These are phyloP conservation scores for Hyphochytrium catenoides DNA, from an alignment of 352 stramenopile species.

Conservation along the genomic window DNA sequence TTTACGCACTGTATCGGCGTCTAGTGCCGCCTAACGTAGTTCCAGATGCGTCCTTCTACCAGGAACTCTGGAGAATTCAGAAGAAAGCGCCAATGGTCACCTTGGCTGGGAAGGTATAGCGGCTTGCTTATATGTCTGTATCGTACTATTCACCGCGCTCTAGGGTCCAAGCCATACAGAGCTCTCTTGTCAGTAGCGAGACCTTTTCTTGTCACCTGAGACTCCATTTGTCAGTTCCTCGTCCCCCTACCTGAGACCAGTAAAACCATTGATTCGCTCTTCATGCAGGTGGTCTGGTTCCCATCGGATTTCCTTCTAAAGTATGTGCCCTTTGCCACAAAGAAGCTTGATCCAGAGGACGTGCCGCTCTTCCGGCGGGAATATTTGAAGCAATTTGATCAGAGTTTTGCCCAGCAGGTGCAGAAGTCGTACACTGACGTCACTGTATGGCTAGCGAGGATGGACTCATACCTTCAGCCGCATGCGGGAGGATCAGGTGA, in stretches of 20 bases:
- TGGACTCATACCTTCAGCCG: constrained; percentile 62
- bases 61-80: constrained; percentile 64
- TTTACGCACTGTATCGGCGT: constrained; percentile 66
- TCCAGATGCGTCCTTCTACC: constrained; percentile 65
- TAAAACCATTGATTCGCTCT: too few relatives aligned
- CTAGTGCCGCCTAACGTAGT: constrained; percentile 50
- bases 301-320: constrained; percentile 60
- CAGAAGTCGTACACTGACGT: constrained; percentile 49
- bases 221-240: too few relatives aligned
- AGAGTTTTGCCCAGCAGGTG: constrained; percentile 43
- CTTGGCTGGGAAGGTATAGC: constrained; percentile 2
- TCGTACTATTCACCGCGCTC: too few relatives aligned
- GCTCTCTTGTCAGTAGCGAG: too few relatives aligned
- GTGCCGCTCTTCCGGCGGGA: constrained; percentile 43
- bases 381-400: constrained; percentile 34
- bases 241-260: too few relatives aligned
- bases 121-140: too few relatives aligned
- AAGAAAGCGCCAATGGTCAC: constrained; percentile 49
- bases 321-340: constrained; percentile 46
- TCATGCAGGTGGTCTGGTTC: constrained; percentile 54
- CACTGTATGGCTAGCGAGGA: constrained; percentile 49
- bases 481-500: constrained; percentile 45
- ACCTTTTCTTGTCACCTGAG: too few relatives aligned
- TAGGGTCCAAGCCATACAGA: too few relatives aligned
- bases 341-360: constrained; percentile 46